Evolutionary conservation across 768 basidiomycete genomes (phyloP).

Genomic region (Suillus plorans): DNA sequence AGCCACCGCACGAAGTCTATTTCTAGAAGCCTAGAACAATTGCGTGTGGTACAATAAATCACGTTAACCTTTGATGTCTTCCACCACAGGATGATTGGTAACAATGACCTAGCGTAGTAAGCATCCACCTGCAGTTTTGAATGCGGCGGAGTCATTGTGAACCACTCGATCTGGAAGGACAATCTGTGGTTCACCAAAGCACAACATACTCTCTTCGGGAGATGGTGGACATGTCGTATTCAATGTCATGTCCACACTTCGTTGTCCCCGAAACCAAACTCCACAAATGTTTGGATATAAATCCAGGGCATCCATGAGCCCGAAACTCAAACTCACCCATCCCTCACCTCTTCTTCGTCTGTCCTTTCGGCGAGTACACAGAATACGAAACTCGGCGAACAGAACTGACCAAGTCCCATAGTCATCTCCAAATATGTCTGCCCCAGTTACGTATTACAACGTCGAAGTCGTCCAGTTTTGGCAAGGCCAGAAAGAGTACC

Average conservation of each 20-base stretch:
- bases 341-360: neutral
- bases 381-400: neutral
- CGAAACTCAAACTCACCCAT: neutral
- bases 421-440: constrained; percentile 8
- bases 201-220: neutral
- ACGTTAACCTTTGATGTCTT: neutral
- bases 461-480: constrained; percentile 32
- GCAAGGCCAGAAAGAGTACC: constrained; percentile 20
- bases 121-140: neutral
- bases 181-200: neutral
- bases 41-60: neutral
- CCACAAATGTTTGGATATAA: neutral
- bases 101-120: neutral
- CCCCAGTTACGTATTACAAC: constrained; percentile 20
- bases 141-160: neutral
- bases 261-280: neutral
- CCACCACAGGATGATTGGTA: neutral
- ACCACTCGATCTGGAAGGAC: neutral
- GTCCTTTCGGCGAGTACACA: neutral
- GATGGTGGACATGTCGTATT: neutral
- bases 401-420: neutral
- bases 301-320: neutral
- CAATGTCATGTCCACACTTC: neutral
- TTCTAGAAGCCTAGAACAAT: neutral
- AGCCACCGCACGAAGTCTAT: neutral